phyloP scores from a whole-genome alignment of 768 basidiomycete species.

The Albatrellus ellisii region DNA sequence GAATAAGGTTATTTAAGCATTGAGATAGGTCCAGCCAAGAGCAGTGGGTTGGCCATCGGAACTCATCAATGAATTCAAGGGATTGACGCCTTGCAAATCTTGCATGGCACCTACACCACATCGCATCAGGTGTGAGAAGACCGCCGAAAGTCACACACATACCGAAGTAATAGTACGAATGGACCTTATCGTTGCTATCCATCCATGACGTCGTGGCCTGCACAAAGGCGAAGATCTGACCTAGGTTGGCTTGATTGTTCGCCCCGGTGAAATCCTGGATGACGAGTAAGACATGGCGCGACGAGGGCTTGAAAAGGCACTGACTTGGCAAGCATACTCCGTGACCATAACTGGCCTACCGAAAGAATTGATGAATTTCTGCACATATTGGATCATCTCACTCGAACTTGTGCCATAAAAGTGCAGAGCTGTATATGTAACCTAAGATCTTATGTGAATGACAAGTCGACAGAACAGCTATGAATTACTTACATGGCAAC shows the following conservation, averaged over 20 bases:
- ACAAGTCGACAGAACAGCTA: neutral
- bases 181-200: slow-evolving; percentile 29
- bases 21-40: slow-evolving; percentile 40
- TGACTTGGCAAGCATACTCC: slow-evolving; percentile 57
- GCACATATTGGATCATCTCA: slow-evolving; percentile 40
- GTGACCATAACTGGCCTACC: slow-evolving; percentile 40
- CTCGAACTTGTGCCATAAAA: slow-evolving; percentile 44
- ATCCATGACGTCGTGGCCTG: slow-evolving; percentile 28
- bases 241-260: slow-evolving; percentile 25
- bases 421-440: slow-evolving; percentile 50
- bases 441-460: slow-evolving; percentile 21
- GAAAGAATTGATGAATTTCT: slow-evolving; percentile 32
- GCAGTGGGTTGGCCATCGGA: slow-evolving; percentile 31
- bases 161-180: slow-evolving; percentile 51
- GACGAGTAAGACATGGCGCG: slow-evolving; percentile 1
- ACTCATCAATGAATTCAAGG: slow-evolving; percentile 37
- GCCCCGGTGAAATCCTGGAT: slow-evolving; percentile 39
- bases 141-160: slow-evolving; percentile 15
- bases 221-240: slow-evolving; percentile 38
- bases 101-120: slow-evolving; percentile 33
- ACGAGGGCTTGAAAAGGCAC: neutral
- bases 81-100: slow-evolving; percentile 41
- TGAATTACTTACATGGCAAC: slow-evolving; percentile 34
- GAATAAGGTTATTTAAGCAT: slow-evolving; percentile 13
- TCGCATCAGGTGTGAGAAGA: neutral